Evolutionary conservation across 352 stramenopile genomes (phyloP).

Genomic region (Pilasporangium apinafurcum): DNA sequence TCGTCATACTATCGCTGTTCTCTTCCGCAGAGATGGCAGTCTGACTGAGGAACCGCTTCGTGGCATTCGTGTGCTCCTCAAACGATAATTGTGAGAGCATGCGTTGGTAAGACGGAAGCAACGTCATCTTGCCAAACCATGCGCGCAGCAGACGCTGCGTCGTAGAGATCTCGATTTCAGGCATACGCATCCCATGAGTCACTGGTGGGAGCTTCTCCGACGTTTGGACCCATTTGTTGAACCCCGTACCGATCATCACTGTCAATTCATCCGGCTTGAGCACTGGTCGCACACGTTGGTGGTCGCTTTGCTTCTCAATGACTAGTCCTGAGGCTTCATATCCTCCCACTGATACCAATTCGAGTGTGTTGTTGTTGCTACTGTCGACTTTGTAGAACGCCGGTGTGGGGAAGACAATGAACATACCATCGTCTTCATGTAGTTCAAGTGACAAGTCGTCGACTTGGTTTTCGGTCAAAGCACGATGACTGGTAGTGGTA

Average conservation of each 20-base stretch:
- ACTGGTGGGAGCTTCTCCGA: slow-evolving; percentile 39
- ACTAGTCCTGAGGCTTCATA: slow-evolving; percentile 37
- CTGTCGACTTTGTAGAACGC: slow-evolving; percentile 42
- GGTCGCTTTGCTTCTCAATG: slow-evolving; percentile 30
- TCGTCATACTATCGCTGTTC: slow-evolving; percentile 14
- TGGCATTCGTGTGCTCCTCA: slow-evolving; percentile 28
- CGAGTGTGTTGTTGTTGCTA: slow-evolving; percentile 15
- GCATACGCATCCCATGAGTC: slow-evolving; percentile 57
- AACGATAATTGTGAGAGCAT: slow-evolving; percentile 44
- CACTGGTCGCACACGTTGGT: slow-evolving; percentile 33
- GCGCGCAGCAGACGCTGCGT: slow-evolving; percentile 29
- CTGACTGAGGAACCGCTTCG: slow-evolving; percentile 21
- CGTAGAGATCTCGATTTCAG: slow-evolving; percentile 12
- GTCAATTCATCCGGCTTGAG: slow-evolving; percentile 45
- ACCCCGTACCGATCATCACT: slow-evolving; percentile 56
- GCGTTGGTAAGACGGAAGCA: slow-evolving; percentile 44
- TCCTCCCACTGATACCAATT: slow-evolving; percentile 11
- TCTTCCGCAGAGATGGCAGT: too few relatives aligned
- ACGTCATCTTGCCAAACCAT: slow-evolving; percentile 63
- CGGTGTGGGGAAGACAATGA: slow-evolving; percentile 47
- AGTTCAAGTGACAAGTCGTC: slow-evolving; percentile 40
- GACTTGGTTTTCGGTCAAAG: slow-evolving; percentile 2
- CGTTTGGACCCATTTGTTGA: slow-evolving; percentile 41
- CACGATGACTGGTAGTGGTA: slow-evolving; percentile 1
- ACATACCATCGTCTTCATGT: slow-evolving; percentile 55